phyloP scores from a whole-genome alignment of 2,329 filamentous ascomycete species.

The Phyllosticta paracitricarpa region DNA sequence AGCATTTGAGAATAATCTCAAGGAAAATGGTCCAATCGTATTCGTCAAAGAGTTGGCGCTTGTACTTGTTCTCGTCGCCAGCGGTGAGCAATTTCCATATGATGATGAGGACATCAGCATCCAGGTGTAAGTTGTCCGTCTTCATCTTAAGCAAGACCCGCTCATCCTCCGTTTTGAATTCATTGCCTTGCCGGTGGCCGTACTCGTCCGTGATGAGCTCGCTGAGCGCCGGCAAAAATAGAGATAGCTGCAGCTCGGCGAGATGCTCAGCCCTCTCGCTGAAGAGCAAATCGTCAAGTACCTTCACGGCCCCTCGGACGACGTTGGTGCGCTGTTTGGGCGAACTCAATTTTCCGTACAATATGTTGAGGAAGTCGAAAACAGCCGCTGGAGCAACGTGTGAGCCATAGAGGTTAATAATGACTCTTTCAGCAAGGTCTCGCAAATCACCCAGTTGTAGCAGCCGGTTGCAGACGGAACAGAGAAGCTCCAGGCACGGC shows the following conservation, averaged over 20 bases:
- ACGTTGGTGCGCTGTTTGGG: slow-evolving; percentile 23
- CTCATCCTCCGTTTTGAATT: neutral
- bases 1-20: slow-evolving; percentile 7
- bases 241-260: slow-evolving; percentile 10
- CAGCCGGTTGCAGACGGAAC: slow-evolving; percentile 55
- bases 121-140: slow-evolving; percentile 5
- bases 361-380: slow-evolving; percentile 52
- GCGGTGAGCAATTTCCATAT: slow-evolving; percentile 7
- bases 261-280: slow-evolving; percentile 8
- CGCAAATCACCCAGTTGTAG: slow-evolving; percentile 52
- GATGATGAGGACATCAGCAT: slow-evolving; percentile 7
- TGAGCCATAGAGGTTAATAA: slow-evolving; percentile 61
- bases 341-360: slow-evolving; percentile 34
- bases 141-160: slow-evolving; percentile 1
- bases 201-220: slow-evolving; percentile 4
- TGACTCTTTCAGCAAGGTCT: slow-evolving; percentile 58
- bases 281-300: slow-evolving; percentile 31
- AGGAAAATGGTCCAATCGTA: slow-evolving; percentile 7
- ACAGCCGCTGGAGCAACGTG: slow-evolving; percentile 64
- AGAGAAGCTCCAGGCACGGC: slow-evolving; percentile 52
- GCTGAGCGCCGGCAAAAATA: slow-evolving; percentile 11
- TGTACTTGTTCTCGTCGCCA: slow-evolving; percentile 3
- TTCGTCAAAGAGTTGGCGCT: slow-evolving; percentile 4
- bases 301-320: slow-evolving; percentile 51
- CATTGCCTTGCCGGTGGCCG: neutral